Base-by-base conservation (phyloP, 306 rosid species). In the Vigna radiata region DNA sequence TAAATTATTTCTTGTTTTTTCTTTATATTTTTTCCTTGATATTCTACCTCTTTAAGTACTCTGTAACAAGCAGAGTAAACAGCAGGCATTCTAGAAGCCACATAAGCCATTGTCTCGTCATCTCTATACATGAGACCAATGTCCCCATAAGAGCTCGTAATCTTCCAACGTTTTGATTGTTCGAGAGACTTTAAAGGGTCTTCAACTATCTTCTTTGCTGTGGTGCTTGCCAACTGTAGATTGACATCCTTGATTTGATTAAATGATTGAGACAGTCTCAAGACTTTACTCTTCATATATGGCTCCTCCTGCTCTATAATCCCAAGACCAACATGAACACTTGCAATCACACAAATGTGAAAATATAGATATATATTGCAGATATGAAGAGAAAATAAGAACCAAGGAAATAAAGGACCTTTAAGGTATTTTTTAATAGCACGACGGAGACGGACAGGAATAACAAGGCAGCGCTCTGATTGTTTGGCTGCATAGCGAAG, bases 51-150 rank as follows among this genome's bases (percentile, higher is more conserved):
- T 73, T 85, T 90, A 66, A 95, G 94, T 41, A 92, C 96, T 91
- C 97, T 81, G 79, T 86, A 75, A 79, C 99, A 95, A 19, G 98
- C 92, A 82, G 96, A 95, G 89, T 87, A 95, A 36, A 95, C 97
- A 23, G 99, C 97, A 67, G 98, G 99, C 98, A 95, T 95, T 19
- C 98, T 85, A 21, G 98, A 89, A 61, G 96, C 97, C 9, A 91
- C 96, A 77, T 96, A 96, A 68, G 99, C 94, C 68, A 77, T 56
- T 23, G 99, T 89, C 89, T 96, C 96, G 6, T 88, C 94, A 55
- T 89, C 91, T 67, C 84, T 81, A 48, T 89, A 91, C 7, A 81
- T 80, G 27, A 96, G 89, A 17, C 99, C 99, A 33, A 89, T 87
- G 75, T 96, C 99, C 3, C 99, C 97, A 50, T 92, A 92, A 61